Evolutionary conservation across 441 rosid genomes (phyloP).

Genomic region (Omphalea diandra): DNA sequence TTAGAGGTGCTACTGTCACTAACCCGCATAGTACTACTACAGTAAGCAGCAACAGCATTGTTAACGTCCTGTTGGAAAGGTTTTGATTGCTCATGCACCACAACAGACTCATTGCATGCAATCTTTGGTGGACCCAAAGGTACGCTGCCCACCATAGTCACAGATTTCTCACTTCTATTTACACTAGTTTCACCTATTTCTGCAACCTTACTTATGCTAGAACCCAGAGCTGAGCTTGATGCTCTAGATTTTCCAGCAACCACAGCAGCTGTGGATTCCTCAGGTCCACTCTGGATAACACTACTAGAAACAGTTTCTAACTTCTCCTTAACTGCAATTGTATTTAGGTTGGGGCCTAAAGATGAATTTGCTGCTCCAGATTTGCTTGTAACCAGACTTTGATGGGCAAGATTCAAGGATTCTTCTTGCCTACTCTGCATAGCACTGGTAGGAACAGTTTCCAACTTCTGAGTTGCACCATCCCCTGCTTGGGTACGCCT

Average conservation of each 20-base stretch:
- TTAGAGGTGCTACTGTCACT: conserved; percentile 42
- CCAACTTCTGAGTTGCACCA: conserved; percentile 42
- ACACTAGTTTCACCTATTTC: conserved; percentile 29
- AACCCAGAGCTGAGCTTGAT: conserved; percentile 28
- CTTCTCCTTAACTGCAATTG: conserved; percentile 31
- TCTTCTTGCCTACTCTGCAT: conserved; percentile 39
- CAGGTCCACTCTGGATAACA: conserved; percentile 34
- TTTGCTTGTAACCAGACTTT: conserved; percentile 23
- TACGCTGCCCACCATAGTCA: conserved; percentile 28
- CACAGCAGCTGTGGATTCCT: conserved; percentile 25
- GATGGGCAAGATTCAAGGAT: conserved; percentile 28
- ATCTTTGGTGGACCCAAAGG: conserved; percentile 33
- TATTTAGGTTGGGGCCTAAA: conserved; percentile 25
- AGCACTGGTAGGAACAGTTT: conserved; percentile 31
- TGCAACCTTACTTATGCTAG: conserved; percentile 23
- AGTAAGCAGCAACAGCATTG: conserved; percentile 32
- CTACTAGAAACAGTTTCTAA: conserved; percentile 37
- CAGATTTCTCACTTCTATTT: conserved; percentile 35
- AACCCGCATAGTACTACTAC: conserved; percentile 31
- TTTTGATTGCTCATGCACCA: conserved; percentile 26
- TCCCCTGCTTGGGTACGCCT: conserved; percentile 59
- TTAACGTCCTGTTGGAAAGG: conserved; percentile 33
- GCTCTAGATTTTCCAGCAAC: conserved; percentile 27
- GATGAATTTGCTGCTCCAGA: conserved; percentile 25
- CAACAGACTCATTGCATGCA: conserved; percentile 26